Percentiles rank a stretch among this genome's conserved stretches.
Evolutionary conservation across 1,284 basidiomycete species (phyloP).

Genomic region (Kalmanozyma brasiliensis): DNA sequence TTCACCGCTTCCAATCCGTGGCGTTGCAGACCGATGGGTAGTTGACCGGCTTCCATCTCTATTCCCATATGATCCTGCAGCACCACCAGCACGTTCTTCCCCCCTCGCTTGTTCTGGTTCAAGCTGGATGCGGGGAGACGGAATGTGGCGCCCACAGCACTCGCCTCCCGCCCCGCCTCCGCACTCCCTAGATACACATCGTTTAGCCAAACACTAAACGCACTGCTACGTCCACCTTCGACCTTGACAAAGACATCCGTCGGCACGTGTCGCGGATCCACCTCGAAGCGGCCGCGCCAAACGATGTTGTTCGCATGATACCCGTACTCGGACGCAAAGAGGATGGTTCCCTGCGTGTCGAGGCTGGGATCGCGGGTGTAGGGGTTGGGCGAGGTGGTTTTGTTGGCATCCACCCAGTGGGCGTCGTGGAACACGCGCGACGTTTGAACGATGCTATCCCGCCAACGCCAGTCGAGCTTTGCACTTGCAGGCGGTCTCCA

Average conservation of each 20-base stretch:
- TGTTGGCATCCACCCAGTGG: conserved; percentile 74
- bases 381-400: conserved; percentile 78
- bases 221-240: conserved; percentile 80
- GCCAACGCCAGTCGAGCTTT: conserved; percentile 74
- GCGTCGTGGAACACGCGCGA: conserved; percentile 68
- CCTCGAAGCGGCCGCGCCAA: conserved; percentile 80
- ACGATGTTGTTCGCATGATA: conserved; percentile 76
- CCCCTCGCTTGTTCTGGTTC: conserved; percentile 71
- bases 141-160: conserved; percentile 43
- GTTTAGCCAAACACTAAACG: conserved; percentile 83
- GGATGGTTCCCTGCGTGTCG: conserved; percentile 73
- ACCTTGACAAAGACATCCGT: conserved; percentile 77
- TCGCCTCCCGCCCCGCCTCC: conserved; percentile 15
- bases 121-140: conserved; percentile 75
- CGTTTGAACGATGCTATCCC: conserved; percentile 78
- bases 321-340: conserved; percentile 73
- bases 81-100: conserved; percentile 78
- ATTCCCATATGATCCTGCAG: conserved; percentile 83
- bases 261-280: conserved; percentile 63
- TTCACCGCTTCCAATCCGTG: conserved; percentile 70
- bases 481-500: conserved; percentile 21
- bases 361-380: conserved; percentile 71
- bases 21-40: conserved; percentile 35
- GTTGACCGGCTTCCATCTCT: conserved; percentile 70
- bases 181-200: conserved; percentile 76